Conservation (phyloP, 352 stramenopile species). For the Blastocystis sp. region DNA sequence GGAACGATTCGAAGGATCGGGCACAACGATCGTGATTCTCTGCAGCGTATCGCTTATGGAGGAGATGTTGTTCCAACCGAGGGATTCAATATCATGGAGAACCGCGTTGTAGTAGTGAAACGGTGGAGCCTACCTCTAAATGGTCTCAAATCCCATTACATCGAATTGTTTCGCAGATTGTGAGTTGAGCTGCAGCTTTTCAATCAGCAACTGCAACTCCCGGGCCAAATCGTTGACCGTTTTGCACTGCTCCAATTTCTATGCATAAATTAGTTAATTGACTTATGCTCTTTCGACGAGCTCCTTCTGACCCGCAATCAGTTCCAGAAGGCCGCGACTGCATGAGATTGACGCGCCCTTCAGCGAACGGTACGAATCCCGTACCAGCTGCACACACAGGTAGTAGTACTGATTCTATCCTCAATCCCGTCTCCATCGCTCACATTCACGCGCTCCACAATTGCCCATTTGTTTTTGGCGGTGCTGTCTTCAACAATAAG, state of each 20-base stretch:
- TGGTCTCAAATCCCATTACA: neutral
- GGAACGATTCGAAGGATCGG: conserved; percentile 21
- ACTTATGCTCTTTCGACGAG: neutral
- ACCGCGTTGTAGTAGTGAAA: conserved; percentile 26
- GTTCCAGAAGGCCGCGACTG: neutral
- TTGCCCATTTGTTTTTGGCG: neutral
- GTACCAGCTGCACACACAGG: neutral
- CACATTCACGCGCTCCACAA: conserved; percentile 39
- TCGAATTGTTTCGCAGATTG: neutral
- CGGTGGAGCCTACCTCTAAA: neutral
- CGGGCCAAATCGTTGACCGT: conserved; percentile 31
- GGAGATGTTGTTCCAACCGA: conserved; percentile 17
- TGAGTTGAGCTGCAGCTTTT: neutral
- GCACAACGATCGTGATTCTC: neutral
- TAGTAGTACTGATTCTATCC: neutral
- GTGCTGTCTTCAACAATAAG: neutral
- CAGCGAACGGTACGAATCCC: neutral
- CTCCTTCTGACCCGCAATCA: neutral
- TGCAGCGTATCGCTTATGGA: conserved; percentile 25
- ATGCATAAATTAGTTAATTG: neutral
- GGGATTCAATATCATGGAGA: conserved; percentile 29
- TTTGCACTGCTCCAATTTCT: conserved; percentile 54
- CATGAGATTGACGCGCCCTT: neutral
- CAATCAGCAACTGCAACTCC: conserved; percentile 11
- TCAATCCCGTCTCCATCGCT: neutral